A percentile compares a stretch with the other conserved stretches of the same genome.
phyloP scores from a whole-genome alignment of 257 asterid species.

The Fraxinus cuspidata region DNA sequence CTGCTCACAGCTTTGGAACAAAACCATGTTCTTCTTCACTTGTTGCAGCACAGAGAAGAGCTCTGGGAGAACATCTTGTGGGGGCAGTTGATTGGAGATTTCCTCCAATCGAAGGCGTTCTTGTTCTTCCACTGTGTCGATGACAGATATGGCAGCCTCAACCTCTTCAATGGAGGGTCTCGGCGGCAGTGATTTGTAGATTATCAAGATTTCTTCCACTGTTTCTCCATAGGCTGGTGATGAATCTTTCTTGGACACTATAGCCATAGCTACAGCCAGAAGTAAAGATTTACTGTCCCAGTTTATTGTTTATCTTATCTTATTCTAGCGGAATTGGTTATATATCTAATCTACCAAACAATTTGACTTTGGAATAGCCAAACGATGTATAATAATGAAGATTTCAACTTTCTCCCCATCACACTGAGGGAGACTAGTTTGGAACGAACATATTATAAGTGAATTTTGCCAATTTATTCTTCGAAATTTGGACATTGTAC shows the following conservation, averaged over 20 bases:
- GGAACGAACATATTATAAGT: background rate
- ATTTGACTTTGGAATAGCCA: background rate
- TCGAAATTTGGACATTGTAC: too few species aligned
- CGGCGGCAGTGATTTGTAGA: conserved; percentile 64
- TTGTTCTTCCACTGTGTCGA: conserved; percentile 51
- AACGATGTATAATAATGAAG: background rate
- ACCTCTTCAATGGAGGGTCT: conserved; percentile 66
- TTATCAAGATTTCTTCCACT: conserved; percentile 60
- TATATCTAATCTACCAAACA: background rate
- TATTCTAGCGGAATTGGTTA: too few species aligned
- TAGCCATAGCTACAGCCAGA: conserved; percentile 8
- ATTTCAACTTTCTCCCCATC: background rate
- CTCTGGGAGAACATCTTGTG: conserved; percentile 50
- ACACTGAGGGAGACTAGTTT: background rate
- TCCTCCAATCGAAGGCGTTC: conserved; percentile 48
- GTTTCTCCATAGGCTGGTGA: conserved; percentile 44
- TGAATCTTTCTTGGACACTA: conserved; percentile 29
- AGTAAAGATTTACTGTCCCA: background rate
- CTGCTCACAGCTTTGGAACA: conserved; percentile 53
- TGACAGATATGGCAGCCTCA: conserved; percentile 66
- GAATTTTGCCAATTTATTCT: background rate
- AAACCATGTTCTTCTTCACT: conserved; percentile 47
- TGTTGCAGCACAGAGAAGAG: conserved; percentile 52
- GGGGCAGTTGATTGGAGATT: conserved; percentile 43
- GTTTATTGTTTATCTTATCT: background rate